These are phyloP conservation scores for Chaetomium cochliodes DNA, from an alignment of 495 filamentous ascomycete species.

Conservation along the genomic window DNA sequence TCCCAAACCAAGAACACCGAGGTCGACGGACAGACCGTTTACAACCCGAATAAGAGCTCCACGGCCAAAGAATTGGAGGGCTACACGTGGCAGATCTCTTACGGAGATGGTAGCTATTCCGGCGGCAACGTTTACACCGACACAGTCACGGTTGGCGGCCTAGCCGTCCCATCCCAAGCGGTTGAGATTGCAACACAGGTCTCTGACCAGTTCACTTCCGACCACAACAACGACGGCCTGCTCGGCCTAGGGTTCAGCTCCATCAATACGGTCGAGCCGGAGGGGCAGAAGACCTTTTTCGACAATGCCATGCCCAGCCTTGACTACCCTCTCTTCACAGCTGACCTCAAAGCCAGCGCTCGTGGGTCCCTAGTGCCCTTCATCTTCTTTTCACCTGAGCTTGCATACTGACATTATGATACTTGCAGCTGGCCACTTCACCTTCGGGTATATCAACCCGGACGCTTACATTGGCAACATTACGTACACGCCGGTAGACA, in stretches of 20 bases:
- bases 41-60: constrained; percentile 50
- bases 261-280: constrained; percentile 69
- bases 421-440: constrained; percentile 59
- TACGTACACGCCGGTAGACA: constrained; percentile 60
- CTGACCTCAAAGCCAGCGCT: constrained; percentile 59
- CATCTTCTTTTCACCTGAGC: no score
- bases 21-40: constrained; percentile 56
- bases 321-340: constrained; percentile 64
- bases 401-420: constrained; percentile 2
- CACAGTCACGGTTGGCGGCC: constrained; percentile 62
- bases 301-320: constrained; percentile 61
- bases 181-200: constrained; percentile 66
- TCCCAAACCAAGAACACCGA: constrained; percentile 29
- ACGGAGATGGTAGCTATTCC: constrained; percentile 69
- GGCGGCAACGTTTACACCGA: constrained; percentile 68
- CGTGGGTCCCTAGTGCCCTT: constrained; percentile 30
- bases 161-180: constrained; percentile 63
- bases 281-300: constrained; percentile 66
- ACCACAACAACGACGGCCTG: constrained; percentile 65
- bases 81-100: constrained; percentile 63
- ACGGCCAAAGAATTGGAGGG: constrained; percentile 53
- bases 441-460: constrained; percentile 71
- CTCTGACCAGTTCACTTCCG: constrained; percentile 57
- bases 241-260: constrained; percentile 68
- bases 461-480: constrained; percentile 63